A percentile compares a stretch with the other conserved stretches of the same genome.
Conservation (phyloP, 495 filamentous ascomycete genomes). For the Apodospora peruviana region DNA sequence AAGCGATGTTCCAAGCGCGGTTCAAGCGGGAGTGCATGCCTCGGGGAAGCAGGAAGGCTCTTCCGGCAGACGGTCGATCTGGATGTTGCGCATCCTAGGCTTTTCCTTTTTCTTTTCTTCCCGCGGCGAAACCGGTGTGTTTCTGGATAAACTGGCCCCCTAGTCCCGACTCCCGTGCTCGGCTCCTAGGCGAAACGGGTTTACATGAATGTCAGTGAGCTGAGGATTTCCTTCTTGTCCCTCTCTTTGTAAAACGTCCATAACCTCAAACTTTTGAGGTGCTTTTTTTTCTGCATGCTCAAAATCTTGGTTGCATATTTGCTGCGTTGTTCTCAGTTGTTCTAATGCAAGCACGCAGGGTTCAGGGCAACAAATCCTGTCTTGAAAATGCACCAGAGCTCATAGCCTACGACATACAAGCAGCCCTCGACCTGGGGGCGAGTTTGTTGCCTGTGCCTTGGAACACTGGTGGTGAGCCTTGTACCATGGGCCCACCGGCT, state of each 20-base stretch:
- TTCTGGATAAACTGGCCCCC: conserved; percentile 16
- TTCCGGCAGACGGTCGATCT: conserved; percentile 20
- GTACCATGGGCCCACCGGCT: neutral
- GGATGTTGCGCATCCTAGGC: conserved; percentile 17
- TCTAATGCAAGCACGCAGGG: conserved; percentile 12
- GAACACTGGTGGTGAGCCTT: neutral
- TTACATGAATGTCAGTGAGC: conserved; percentile 1
- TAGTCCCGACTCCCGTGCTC: conserved; percentile 2
- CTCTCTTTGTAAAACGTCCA: neutral
- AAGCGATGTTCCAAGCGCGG: conserved; percentile 14
- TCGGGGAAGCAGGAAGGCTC: conserved; percentile 14
- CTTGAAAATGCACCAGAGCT: neutral
- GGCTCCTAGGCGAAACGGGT: conserved; percentile 10
- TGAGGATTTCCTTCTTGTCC: conserved; percentile 5
- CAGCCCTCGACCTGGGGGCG: neutral
- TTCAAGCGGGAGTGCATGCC: conserved; percentile 17
- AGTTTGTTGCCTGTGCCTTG: neutral
- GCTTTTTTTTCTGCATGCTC: conserved; percentile 11
- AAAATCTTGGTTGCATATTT: conserved; percentile 9
- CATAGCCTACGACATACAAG: neutral
- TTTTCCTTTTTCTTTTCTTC: neutral
- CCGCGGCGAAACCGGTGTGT: conserved; percentile 8
- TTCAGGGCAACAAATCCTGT: conserved; percentile 14
- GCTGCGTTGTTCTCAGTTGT: conserved; percentile 6
- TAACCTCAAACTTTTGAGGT: conserved; percentile 2